Evolutionary conservation across 2,329 filamentous ascomycete species (phyloP), one percentile per base, ranked within the genome.

Genomic region (Blumeria graminis): DNA sequence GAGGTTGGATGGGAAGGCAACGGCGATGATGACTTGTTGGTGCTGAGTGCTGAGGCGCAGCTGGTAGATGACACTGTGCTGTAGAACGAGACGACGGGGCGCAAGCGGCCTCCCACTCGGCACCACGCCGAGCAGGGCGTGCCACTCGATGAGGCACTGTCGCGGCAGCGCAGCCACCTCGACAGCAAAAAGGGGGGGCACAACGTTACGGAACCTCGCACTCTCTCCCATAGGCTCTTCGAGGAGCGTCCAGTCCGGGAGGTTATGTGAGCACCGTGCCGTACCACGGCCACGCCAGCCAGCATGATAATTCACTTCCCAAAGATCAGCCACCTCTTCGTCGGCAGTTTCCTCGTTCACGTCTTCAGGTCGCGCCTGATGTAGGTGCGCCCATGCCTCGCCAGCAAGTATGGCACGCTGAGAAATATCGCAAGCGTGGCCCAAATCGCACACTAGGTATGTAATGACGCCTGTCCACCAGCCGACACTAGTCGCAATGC

Each of bases 71-170:
- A 22, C 50, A 55, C 56, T 61, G 5, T 18, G 22, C 50, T 6
- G 45, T 9, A 13, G 28, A 14, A 35, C 45, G 39, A 18, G 11
- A 52, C 34, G 9, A 60, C 57, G 48, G 54, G 64, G 61, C 52
- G 57, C 57, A 1, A 65, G 45, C 50, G 38, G 32, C n/a, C 59
- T 60, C 53, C 55, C 51, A 18, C 32, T 11, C 10, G 11, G 13
- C 9, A 56, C 58, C 46, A 84, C 67, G 0, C 86, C 84, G 3
- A 78, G 65, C 57, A 82, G 76, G 1, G 75, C 81, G 62, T 86
- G 82, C 89, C 90, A 98, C 70, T 98, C 92, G 10, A 95, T 78
- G 39, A 74, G 73, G 33, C 83, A 82, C 14, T 71, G 73, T 18
- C 86, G 77, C 0, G 92, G 92, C 11, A 98, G 73, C 61, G 81